Percentiles rank a stretch among this genome's conserved stretches.
These are phyloP conservation scores for Viola odorata DNA, from an alignment of 345 rosid species.

Conservation along the genomic window DNA sequence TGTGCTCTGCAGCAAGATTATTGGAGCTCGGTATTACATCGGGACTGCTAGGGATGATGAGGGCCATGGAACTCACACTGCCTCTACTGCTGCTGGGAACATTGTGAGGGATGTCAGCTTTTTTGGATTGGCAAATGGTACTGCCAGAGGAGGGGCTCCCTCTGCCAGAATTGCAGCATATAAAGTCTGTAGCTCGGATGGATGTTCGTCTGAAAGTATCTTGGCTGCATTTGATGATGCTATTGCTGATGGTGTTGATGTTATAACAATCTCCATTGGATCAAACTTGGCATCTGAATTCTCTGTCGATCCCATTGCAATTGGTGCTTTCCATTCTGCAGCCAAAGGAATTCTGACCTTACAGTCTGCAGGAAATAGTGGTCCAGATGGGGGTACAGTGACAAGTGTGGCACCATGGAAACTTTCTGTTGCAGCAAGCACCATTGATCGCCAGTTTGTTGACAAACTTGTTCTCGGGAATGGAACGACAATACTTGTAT, in stretches of 20 bases:
- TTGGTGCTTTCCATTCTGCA: neutral
- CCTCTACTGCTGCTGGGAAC: slow-evolving; percentile 19
- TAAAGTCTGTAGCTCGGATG: neutral
- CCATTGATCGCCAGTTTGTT: too few relatives aligned
- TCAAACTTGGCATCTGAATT: neutral
- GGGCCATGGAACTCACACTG: slow-evolving; percentile 20
- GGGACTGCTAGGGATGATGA: slow-evolving; percentile 6
- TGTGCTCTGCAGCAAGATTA: slow-evolving; percentile 8
- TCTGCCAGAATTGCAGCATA: slow-evolving; percentile 14
- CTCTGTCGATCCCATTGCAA: neutral
- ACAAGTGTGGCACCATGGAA: neutral
- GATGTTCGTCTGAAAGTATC: neutral
- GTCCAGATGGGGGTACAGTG: neutral
- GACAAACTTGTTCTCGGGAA: too few relatives aligned
- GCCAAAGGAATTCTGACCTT: neutral
- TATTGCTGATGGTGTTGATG: slow-evolving; percentile 2
- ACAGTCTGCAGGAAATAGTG: neutral
- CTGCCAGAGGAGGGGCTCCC: slow-evolving; percentile 19
- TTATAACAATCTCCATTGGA: neutral
- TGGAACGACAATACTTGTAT: too few relatives aligned
- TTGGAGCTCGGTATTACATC: slow-evolving; percentile 13
- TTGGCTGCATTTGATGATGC: slow-evolving; percentile 12
- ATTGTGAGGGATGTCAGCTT: slow-evolving; percentile 8
- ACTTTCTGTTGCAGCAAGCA: too few relatives aligned
- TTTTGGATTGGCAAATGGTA: slow-evolving; percentile 8